phyloP scores from a whole-genome alignment of 305 asterid genomes.

The Fraxinus platypoda region DNA sequence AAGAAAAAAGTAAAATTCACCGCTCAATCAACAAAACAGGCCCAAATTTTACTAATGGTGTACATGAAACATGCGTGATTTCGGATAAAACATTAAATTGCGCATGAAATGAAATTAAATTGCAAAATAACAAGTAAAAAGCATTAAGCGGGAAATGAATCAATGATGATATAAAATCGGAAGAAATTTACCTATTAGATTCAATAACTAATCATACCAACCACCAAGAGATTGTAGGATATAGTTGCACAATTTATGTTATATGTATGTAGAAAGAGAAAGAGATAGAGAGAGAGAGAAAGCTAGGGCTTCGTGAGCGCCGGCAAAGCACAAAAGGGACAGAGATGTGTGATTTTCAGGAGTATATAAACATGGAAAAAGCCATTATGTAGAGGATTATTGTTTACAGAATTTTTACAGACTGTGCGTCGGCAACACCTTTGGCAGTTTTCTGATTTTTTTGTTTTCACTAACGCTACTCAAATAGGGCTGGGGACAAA shows the following conservation, averaged over 20 bases:
- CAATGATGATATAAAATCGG: constrained; percentile 11
- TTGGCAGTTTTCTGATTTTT: no score
- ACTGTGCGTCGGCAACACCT: no score
- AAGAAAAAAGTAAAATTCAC: not conserved
- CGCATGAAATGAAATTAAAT: not conserved
- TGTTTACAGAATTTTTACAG: no score
- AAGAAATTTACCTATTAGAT: constrained; percentile 29
- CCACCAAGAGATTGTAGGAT: not conserved
- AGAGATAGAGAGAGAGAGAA: not conserved
- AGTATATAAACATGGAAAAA: not conserved
- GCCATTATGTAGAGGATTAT: no score
- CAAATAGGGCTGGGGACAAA: no score
- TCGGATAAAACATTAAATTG: not conserved
- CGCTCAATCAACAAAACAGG: not conserved
- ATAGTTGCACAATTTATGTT: not conserved
- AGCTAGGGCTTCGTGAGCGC: not conserved
- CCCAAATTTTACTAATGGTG: not conserved
- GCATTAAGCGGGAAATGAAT: not conserved
- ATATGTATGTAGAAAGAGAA: not conserved
- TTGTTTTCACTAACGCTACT: no score
- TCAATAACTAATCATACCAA: constrained; percentile 11
- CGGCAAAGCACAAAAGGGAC: not conserved
- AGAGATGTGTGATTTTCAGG: constrained; percentile 20
- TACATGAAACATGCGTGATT: not conserved
- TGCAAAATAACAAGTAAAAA: not conserved